phyloP scores from a whole-genome alignment of 345 rosid genomes.

The Lepidium aucheri region DNA sequence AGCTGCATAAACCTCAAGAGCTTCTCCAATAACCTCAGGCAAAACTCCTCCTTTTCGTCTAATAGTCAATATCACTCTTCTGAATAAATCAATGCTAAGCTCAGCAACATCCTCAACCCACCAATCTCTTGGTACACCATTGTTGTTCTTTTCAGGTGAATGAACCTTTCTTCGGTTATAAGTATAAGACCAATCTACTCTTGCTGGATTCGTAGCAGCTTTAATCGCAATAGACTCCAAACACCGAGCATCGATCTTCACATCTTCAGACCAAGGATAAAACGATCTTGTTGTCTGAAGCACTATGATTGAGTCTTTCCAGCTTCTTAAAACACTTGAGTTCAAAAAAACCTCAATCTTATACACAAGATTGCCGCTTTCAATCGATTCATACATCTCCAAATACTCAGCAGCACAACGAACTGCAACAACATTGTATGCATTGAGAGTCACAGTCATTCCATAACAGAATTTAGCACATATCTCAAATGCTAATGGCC shows the following conservation, averaged over 20 bases:
- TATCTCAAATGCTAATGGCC: constrained; percentile 73
- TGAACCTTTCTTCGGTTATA: constrained; percentile 55
- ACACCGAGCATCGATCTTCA: constrained; percentile 44
- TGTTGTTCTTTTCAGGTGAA: constrained; percentile 22
- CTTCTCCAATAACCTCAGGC: constrained; percentile 50
- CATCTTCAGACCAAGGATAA: constrained; percentile 51
- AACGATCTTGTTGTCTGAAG: constrained; percentile 47
- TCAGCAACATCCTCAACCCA: constrained; percentile 70
- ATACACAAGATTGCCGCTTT: constrained; percentile 63
- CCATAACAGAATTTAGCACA: constrained; percentile 93
- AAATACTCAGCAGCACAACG: constrained; percentile 83
- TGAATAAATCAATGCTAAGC: constrained; percentile 50
- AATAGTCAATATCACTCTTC: constrained; percentile 38
- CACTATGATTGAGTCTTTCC: constrained; percentile 71
- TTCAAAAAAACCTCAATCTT: constrained; percentile 68
- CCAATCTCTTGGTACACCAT: constrained; percentile 63
- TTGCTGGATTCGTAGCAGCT: constrained; percentile 43
- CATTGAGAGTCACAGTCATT: constrained; percentile 79
- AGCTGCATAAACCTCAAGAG: constrained; percentile 45
- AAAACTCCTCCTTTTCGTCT: constrained; percentile 37
- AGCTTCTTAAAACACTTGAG: constrained; percentile 58
- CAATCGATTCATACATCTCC: constrained; percentile 53
- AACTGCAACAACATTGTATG: constrained; percentile 75
- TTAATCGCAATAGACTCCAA: constrained; percentile 56
- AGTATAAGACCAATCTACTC: constrained; percentile 69